Conservation (phyloP, 345 rosid species). For the Lumnitzera racemosa region DNA sequence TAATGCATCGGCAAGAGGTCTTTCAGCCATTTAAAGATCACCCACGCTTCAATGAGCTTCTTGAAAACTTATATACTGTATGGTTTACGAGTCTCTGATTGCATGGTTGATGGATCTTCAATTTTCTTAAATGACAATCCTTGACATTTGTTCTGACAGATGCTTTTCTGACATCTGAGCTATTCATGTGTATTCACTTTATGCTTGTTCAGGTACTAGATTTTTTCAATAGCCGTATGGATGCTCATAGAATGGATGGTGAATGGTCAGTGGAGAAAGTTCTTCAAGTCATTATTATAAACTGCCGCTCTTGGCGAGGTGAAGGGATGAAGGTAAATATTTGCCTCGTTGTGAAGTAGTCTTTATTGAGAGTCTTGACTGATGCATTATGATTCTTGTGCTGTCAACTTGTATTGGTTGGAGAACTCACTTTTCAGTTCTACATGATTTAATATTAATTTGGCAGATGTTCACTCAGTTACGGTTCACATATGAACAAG, state of each 20-base stretch:
- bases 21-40: slow-evolving; percentile 85
- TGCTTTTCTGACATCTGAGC: background rate
- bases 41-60: slow-evolving; percentile 83
- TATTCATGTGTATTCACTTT: background rate
- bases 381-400: too few relatives aligned
- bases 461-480: slow-evolving; percentile 90
- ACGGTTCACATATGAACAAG: slow-evolving; percentile 97
- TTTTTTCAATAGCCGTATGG: slow-evolving; percentile 87
- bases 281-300: slow-evolving; percentile 61
- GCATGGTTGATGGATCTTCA: background rate
- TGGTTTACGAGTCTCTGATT: background rate
- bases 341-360: background rate
- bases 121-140: background rate
- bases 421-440: background rate
- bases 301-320: slow-evolving; percentile 90
- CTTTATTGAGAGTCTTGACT: too few relatives aligned
- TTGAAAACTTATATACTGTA: slow-evolving; percentile 85
- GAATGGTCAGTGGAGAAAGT: slow-evolving; percentile 98
- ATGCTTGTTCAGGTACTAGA: slow-evolving; percentile 60
- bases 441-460: background rate
- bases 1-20: slow-evolving; percentile 96
- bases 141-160: background rate
- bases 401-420: too few relatives aligned
- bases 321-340: slow-evolving; percentile 85
- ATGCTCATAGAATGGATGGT: slow-evolving; percentile 70